phyloP scores from a whole-genome alignment of 352 stramenopile species.

The Phytopythium mirpurense region DNA sequence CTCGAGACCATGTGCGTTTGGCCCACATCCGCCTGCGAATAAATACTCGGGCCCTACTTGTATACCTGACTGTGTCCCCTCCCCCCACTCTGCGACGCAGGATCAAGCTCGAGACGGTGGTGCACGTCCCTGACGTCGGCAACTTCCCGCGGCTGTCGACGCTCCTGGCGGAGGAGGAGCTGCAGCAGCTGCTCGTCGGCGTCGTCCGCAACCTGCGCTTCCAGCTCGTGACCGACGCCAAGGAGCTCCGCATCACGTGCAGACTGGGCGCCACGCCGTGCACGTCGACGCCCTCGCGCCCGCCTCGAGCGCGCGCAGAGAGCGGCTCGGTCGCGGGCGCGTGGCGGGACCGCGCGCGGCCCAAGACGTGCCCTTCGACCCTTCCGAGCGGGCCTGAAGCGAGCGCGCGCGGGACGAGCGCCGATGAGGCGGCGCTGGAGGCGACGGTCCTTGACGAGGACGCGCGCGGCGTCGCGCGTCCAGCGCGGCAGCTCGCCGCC shows the following conservation, averaged over 20 bases:
- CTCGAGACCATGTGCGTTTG: conserved; percentile 62
- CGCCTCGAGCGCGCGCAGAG: neutral
- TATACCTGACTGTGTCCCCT: no score
- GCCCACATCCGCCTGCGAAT: no score
- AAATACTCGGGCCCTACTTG: no score
- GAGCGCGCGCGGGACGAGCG: neutral
- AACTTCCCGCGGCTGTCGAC: conserved; percentile 69
- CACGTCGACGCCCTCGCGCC: neutral
- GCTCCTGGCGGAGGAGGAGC: conserved; percentile 52
- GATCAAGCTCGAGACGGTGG: conserved; percentile 73
- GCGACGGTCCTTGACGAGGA: neutral
- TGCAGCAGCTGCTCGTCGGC: conserved; percentile 51
- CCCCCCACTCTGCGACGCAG: conserved; percentile 15
- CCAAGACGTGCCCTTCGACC: conserved; percentile 48
- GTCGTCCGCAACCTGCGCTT: conserved; percentile 52
- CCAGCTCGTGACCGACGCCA: conserved; percentile 16
- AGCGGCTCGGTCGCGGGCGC: neutral
- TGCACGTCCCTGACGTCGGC: conserved; percentile 26
- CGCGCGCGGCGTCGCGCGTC: no score
- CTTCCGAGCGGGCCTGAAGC: conserved; percentile 20
- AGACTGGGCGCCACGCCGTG: neutral
- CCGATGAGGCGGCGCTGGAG: neutral
- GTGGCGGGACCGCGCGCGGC: conserved; percentile 15
- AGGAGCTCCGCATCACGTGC: conserved; percentile 21
- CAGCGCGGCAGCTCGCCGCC: neutral